Base-by-base conservation (phyloP, 208 protist genomes). In the Acanthamoeba royreba region DNA sequence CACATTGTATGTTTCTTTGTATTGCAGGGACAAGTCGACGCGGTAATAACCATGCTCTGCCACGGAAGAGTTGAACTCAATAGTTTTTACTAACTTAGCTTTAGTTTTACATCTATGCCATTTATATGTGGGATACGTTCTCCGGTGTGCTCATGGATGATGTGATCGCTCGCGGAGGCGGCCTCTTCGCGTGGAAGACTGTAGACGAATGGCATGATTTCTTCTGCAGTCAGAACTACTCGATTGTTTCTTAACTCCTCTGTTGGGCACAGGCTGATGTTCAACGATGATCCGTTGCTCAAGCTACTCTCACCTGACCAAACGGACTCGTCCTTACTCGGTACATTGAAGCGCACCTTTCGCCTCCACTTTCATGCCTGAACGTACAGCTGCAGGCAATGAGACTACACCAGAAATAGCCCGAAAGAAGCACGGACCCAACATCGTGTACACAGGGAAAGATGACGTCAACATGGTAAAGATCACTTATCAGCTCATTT, bases 381-480 rank as follows among this genome's bases (percentile, higher is more conserved):
- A 35, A n/a, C 31, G 66, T 87, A 38, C 28, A 15, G 15, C 13
- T 15, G 58, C n/a, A 81, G 61, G 22, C 0, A 92, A 92, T n/a
- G 58, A 92, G 46, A 92, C 87, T 0, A 92, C 87, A 7, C 87
- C 87, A 0, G 87, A 92, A 28, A 92, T 52, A 42, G 53, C 87
- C 5, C 31, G 87, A n/a, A 47, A 77, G 87, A 35, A 33, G 61
- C 87, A 79, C 28, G 58, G 58, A 4, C 87, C 87, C 28, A 55
- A 92, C 31, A n/a, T 79, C 38, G 53, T 72, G 3, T 92, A 77
- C 87, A 92, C 87, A 4, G 87, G 87, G n/a, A 92, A 92, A 35
- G 43, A 79, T 8, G 87, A 92, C 61, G 22, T 92, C 42, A 79
- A 2, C 25, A 61, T 38, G 79, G 79, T 87, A 55, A n/a, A n/a